Evolutionary conservation across 192 early-diverging fungal species (phyloP), one percentile per base, ranked within the genome.

Genomic region (Rhizoclosmatium globosum): DNA sequence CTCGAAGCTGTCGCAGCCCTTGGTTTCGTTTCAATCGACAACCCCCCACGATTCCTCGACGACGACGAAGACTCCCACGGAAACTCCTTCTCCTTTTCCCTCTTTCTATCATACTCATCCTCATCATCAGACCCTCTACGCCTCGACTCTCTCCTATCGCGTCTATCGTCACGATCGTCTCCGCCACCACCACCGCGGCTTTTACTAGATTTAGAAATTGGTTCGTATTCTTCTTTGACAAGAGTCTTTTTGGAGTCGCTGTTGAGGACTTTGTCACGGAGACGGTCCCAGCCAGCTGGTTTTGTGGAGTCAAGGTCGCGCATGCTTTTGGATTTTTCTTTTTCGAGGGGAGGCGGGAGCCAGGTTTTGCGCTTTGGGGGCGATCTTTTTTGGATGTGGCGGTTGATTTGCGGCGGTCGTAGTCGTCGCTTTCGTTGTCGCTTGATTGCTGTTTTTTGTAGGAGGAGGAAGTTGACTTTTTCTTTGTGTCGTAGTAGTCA

Each of bases 311-410:
- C 69, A 13, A 74, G 45, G n/a, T 74, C 72, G 41, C 47, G 59
- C 72, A 74, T 62, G 72, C 72, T 74, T 45, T 74, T 74, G 60
- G 58, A 62, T 45, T 74, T 74, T 74, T 60, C 57, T 31, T 74
- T 74, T 62, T 74, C 72, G 11, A 47, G 41, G 2, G 38, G 2
- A 19, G 11, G 11, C 23, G 19, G 9, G 19, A 56, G 15, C 66
- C 41, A 3, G 11, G 4, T 47, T 47, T 68, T 9, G 72, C 72
- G 44, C 58, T 62, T 21, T n/a, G 15, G 57, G 72, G 72, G 6
- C 72, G 7, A 3, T 74, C 72, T 59, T 74, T 74, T 38, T 71
- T 71, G 31, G 31, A 31, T 31, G 31, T 31, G 31, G 31, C 31
- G 31, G 31, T 31, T 31, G 31, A 31, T 11, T 71, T 71, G 2